Evolutionary conservation across 179 eudicot genomes (phyloP), one percentile per base, ranked within the genome.

Genomic region (Spergularia azorica): DNA sequence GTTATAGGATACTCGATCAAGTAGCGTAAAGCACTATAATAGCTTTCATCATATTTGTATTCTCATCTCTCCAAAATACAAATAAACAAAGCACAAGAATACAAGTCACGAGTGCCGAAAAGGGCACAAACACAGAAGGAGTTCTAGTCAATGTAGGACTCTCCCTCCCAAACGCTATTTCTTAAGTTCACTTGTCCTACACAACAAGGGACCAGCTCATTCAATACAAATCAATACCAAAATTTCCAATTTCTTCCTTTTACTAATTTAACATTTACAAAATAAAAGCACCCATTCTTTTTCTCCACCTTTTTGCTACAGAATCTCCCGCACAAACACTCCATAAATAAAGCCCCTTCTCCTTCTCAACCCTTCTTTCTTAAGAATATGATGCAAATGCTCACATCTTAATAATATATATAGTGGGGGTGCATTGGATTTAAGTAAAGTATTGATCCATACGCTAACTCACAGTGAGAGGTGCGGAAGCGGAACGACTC

Each of bases 71-170:
- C 67, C 43, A 63, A 67, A 67, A 41, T 11, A 67, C 71, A 20
- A 9, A 3, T 67, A 48, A 54, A 54, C 32, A 51, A 51, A 51
- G 5, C 12, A 54, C 5, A 52, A 52, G 26, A 52, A 70, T 21
- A 54, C 73, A 52, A 54, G 32, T 10, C 60, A 70, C 73, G 54
- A 70, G 38, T 52, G 73, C 73, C 73, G 52, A 70, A 51, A 70
- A 51, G 73, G 60, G 60, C 73, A 67, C 57, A 67, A 36, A 52
- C 51, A 57, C 9, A 72, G 39, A 46, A 39, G 75, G 48, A 57
- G 67, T 72, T 72, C 12, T 58, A 72, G 76, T 58, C 76, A 59
- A 72, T 41, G 55, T 72, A 72, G 76, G 38, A 71, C 64, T 57
- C 75, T 38, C 15, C 63, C 2, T 14, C 63, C 75, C 36, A 72